Base-by-base conservation (phyloP, 225 moss, liverwort and hornwort genomes). In the Neckera pumila region DNA sequence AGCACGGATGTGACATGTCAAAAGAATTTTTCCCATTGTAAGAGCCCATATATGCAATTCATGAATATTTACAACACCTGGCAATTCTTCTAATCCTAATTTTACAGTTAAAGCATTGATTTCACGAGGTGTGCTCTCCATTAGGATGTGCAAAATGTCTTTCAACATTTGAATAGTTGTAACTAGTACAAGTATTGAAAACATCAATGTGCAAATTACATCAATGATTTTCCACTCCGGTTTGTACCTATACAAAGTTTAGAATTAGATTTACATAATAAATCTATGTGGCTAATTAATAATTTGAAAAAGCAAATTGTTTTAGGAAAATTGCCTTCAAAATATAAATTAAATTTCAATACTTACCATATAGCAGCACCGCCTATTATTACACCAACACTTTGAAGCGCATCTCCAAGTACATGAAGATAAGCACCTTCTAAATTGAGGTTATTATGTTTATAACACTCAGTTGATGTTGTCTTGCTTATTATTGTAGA, bases 41-140 rank as follows among this genome's bases (percentile, higher is more conserved):
- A 98, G 91, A 40, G 96, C 98, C 98, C 98, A 98, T 70, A 96
- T 96, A 69, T 96, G 96, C 30, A 98, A 90, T 81, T 96, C 98
- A 65, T 98, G 98, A 80, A 98, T 90, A 21, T 91, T 88, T 51
- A 93, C 60, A 69, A 98, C 94, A 31, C 95, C 93, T 0, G 82
- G 76, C 31, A 96, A 82, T 4, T 89, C 87, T 63, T 86, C 67
- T 47, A 98, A 30, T 17, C 94, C 96, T 28, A 34, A 12, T 86
- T 95, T 90, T 83, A 98, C 90, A 9, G 11, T 85, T 83, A 86
- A 80, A 12, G 94, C 94, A 85, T 96, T 94, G 7, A 98, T 93
- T 91, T 98, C 95, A 38, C 95, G 94, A 36, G 98, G 98, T 28
- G 98, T 98, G 53, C 96, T 96, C 76, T 98, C 98, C 98, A 98